phyloP scores from a whole-genome alignment of 1,139 yeast genomes.

The Yamadazyma membranifaciens region DNA sequence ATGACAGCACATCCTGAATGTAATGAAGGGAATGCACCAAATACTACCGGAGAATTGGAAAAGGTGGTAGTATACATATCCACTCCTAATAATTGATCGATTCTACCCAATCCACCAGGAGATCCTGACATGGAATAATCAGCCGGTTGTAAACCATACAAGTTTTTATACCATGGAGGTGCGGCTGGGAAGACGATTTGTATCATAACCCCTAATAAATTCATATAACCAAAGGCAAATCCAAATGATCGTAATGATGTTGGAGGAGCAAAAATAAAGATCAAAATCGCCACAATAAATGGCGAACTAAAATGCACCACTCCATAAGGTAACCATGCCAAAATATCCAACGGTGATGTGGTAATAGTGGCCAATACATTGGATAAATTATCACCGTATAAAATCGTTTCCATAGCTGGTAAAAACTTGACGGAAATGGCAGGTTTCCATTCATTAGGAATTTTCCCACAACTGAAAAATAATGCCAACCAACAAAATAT shows the following conservation, averaged over 20 bases:
- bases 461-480: constrained; percentile 75
- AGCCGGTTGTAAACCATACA: constrained; percentile 87
- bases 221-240: constrained; percentile 97
- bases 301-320: constrained; percentile 87
- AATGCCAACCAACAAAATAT: constrained; percentile 85
- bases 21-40: constrained; percentile 97
- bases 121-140: constrained; percentile 90
- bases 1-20: constrained; percentile 93
- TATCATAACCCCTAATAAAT: constrained; percentile 73
- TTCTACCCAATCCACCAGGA: constrained; percentile 94
- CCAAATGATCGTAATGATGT: constrained; percentile 83
- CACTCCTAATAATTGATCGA: constrained; percentile 76
- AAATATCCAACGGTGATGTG: constrained; percentile 64
- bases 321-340: constrained; percentile 98
- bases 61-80: constrained; percentile 88
- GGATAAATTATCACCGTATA: constrained; percentile 91
- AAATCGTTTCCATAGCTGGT: constrained; percentile 91
- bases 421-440: constrained; percentile 86
- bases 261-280: constrained; percentile 92
- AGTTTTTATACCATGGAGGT: constrained; percentile 95
- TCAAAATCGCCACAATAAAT: constrained; percentile 74
- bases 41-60: constrained; percentile 85
- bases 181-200: constrained; percentile 92
- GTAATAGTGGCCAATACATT: constrained; percentile 80
- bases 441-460: constrained; percentile 79